Evolutionary conservation across 2,329 filamentous ascomycete genomes (phyloP), one percentile per base, ranked within the genome.

Genomic region (Aspergillus ustus): DNA sequence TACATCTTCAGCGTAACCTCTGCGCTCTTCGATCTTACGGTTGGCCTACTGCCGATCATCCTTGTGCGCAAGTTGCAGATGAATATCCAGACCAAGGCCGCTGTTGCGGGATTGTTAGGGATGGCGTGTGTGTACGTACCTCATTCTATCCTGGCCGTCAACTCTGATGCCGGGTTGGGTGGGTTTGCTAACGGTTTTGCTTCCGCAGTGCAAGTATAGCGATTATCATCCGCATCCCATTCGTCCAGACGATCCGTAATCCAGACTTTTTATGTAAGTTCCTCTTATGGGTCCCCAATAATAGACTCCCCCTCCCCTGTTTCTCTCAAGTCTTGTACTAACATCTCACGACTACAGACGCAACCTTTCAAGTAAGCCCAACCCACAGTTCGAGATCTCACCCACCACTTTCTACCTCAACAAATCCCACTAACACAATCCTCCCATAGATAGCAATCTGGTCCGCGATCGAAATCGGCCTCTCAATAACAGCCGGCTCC

Each of bases 61-160:
- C 55, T 70, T 11, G 63, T 70, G 3, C 66, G 64, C 54, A 65
- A 65, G n/a, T 29, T 70, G 45, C 67, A 67, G 37, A 70, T 69
- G 67, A 64, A 59, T 17, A 34, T 43, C 1, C 48, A 60, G n/a
- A 59, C 64, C 2, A 70, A 70, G 44, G 46, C 59, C 4, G 66
- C 64, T 7, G 63, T 66, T 6, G 66, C 46, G 7, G 45, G 65
- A 19, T 51, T 70, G 20, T 40, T 70, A 5, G 63, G 69, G 8
- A 61, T 70, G 62, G 69, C 67, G 7, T 63, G 62, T 52, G 61
- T 69, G 69, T 70, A 63, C 11, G 63, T 63, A 15, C 5, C 17
- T 54, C 4, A 34, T 19, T 29, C 19, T 25, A 25, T 25, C 6
- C 25, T 25, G 25, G 2, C 5, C 25, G 19, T 2, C 4, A 4